phyloP scores from a whole-genome alignment of 2,329 filamentous ascomycete genomes.

The Cladorrhinum sp. region DNA sequence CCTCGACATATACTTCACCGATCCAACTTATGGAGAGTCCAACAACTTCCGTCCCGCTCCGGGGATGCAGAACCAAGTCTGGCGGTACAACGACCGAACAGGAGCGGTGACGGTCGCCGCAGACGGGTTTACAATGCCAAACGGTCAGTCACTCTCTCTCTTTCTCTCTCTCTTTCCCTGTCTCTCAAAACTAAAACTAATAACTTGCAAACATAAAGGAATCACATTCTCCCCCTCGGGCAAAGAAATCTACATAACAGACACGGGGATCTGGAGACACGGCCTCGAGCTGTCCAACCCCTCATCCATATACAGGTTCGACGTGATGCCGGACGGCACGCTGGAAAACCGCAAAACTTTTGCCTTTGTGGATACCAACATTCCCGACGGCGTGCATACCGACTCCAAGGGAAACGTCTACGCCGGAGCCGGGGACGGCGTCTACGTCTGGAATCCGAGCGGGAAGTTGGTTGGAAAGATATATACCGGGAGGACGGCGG shows the following conservation, averaged over 20 bases:
- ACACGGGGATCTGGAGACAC: conserved; percentile 42
- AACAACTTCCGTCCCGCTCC: conserved; percentile 56
- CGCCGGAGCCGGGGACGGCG: conserved; percentile 48
- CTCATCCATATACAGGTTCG: conserved; percentile 41
- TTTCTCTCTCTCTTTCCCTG: neutral
- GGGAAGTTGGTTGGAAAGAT: conserved; percentile 56
- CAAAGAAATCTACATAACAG: conserved; percentile 51
- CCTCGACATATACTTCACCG: conserved; percentile 60
- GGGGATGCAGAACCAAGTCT: conserved; percentile 55
- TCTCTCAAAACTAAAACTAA: neutral
- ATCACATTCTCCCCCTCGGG: conserved; percentile 56
- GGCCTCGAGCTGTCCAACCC: conserved; percentile 25
- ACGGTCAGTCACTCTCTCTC: conserved; percentile 36
- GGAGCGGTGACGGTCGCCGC: conserved; percentile 54
- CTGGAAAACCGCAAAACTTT: conserved; percentile 51
- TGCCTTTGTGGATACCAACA: conserved; percentile 50
- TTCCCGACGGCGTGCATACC: conserved; percentile 57
- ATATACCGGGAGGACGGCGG: conserved; percentile 43
- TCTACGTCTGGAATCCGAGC: conserved; percentile 47
- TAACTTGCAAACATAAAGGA: conserved; percentile 26
- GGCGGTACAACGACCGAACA: conserved; percentile 50
- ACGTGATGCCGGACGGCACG: conserved; percentile 44
- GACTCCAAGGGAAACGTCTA: conserved; percentile 56
- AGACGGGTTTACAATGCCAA: conserved; percentile 54
- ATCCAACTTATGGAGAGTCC: conserved; percentile 56